phyloP scores from a whole-genome alignment of 2,329 filamentous ascomycete genomes.

The Falciphora oryzae region DNA sequence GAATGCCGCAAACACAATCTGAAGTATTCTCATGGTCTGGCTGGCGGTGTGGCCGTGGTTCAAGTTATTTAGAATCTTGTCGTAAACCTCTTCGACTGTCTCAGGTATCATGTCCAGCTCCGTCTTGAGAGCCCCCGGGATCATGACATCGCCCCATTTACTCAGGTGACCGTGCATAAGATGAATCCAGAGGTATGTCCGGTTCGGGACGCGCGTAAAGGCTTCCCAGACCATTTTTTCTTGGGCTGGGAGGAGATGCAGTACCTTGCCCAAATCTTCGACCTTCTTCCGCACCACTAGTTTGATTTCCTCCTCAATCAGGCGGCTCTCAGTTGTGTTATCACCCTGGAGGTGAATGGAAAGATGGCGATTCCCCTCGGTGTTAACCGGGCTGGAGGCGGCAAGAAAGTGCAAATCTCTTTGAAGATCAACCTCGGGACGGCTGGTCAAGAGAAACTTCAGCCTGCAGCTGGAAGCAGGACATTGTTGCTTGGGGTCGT shows the following conservation, averaged over 20 bases:
- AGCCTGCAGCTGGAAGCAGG: constrained; percentile 16
- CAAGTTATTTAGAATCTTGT: background rate
- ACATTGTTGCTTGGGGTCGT: background rate
- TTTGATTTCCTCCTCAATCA: background rate
- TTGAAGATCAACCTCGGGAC: constrained; percentile 26
- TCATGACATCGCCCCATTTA: constrained; percentile 4
- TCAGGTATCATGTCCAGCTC: background rate
- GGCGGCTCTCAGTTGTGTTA: background rate
- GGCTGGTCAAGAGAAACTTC: constrained; percentile 27
- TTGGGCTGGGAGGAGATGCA: background rate
- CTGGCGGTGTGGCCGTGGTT: background rate
- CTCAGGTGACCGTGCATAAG: constrained; percentile 18
- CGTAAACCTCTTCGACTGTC: background rate
- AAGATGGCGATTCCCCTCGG: background rate
- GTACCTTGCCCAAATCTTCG: background rate
- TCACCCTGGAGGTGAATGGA: background rate
- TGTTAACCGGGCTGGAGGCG: constrained; percentile 21
- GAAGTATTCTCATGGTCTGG: constrained; percentile 25
- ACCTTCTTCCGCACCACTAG: background rate
- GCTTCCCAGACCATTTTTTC: constrained; percentile 3
- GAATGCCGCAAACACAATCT: constrained; percentile 28
- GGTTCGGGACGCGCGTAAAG: constrained; percentile 15
- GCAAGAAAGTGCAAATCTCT: constrained; percentile 19
- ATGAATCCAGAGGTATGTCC: constrained; percentile 22
- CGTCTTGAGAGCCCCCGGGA: constrained; percentile 21